Evolutionary conservation across 78 protist species (phyloP).

Genomic region (Salpingoeca rosetta): DNA sequence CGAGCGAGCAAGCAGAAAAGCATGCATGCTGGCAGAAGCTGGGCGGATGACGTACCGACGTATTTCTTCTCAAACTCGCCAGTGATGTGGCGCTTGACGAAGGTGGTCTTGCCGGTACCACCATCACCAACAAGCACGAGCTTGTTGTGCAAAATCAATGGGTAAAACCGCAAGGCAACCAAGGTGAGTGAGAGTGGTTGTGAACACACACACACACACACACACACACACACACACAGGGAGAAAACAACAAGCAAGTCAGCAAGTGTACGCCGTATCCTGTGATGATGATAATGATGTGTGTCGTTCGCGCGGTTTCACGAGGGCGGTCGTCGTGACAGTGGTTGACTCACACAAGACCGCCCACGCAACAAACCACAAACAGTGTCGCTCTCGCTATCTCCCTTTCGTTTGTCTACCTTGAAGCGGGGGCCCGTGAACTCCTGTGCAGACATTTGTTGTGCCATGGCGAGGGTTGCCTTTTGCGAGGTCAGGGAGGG

Average conservation of each 20-base stretch:
- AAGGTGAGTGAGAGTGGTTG: neutral
- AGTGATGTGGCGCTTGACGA: slow-evolving; percentile 96
- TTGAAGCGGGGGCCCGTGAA: neutral
- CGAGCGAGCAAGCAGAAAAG: too few species aligned
- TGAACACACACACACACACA: neutral
- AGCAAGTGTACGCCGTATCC: neutral
- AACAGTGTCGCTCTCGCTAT: neutral
- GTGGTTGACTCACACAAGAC: neutral
- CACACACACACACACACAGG: neutral
- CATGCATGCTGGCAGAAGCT: too few species aligned
- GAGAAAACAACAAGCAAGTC: neutral
- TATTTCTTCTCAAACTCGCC: slow-evolving; percentile 97
- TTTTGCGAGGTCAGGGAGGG: too few species aligned
- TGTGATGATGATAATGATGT: neutral
- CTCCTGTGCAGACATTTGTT: too few species aligned
- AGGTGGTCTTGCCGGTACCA: slow-evolving; percentile 98
- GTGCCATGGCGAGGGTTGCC: too few species aligned
- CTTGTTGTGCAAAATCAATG: too few species aligned
- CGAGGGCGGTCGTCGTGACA: too few species aligned
- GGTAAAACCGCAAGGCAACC: neutral
- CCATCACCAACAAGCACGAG: slow-evolving; percentile 96
- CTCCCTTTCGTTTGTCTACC: neutral
- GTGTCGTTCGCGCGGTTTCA: neutral
- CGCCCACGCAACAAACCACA: neutral
- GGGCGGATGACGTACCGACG: slow-evolving; percentile 77